Conservation (phyloP, 495 filamentous ascomycete genomes). For the Entonaema liquescens region DNA sequence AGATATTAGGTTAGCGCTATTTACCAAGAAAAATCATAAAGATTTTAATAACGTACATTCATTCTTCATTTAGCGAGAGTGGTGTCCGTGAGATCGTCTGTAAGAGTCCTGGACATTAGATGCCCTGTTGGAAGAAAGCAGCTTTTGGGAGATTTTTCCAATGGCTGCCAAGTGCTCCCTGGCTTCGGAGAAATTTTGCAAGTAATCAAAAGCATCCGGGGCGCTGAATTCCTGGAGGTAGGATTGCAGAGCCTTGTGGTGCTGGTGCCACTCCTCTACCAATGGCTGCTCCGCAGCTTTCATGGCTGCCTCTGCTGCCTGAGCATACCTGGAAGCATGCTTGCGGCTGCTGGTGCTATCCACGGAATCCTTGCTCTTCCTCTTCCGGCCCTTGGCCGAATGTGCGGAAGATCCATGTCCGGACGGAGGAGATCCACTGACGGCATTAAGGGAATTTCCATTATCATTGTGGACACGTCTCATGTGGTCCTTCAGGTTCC, state of each 20-base stretch:
- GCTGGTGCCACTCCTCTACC: constrained; percentile 57
- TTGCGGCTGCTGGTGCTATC: constrained; percentile 54
- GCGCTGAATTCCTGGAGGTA: constrained; percentile 53
- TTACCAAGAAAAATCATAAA: not conserved
- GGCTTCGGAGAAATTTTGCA: constrained; percentile 56
- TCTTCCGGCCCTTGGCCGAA: constrained; percentile 57
- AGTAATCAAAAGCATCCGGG: constrained; percentile 55
- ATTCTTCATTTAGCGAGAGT: constrained; percentile 45
- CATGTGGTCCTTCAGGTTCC: constrained; percentile 96
- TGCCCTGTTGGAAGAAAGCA: constrained; percentile 42
- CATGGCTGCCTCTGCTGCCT: constrained; percentile 42
- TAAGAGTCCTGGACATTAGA: constrained; percentile 41
- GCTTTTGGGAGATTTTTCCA: constrained; percentile 50
- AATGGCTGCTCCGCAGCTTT: constrained; percentile 47
- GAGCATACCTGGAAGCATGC: constrained; percentile 47
- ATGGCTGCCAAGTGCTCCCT: constrained; percentile 56
- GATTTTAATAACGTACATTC: constrained; percentile 7
- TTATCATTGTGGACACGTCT: constrained; percentile 87
- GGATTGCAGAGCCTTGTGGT: constrained; percentile 56
- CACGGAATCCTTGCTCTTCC: constrained; percentile 58
- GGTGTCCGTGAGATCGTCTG: constrained; percentile 45
- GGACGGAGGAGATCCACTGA: constrained; percentile 48
- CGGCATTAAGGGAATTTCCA: constrained; percentile 48
- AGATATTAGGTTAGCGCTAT: constrained; percentile 19
- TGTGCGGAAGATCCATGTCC: constrained; percentile 43